phyloP scores from a whole-genome alignment of 2,329 filamentous ascomycete species.

The Claviceps africana region DNA sequence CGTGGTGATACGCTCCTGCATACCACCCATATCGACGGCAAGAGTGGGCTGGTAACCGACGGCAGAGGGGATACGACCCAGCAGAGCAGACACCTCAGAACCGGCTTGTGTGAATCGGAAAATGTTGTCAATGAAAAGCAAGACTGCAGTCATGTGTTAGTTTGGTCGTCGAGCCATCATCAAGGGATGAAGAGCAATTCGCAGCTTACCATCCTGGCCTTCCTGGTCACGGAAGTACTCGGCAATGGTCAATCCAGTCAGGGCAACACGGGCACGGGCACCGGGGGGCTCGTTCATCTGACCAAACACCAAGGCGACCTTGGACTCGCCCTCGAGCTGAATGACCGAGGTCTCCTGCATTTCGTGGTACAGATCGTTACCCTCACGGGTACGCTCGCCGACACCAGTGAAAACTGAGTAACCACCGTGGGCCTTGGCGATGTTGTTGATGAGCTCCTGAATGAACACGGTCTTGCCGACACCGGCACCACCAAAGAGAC shows the following conservation, averaged over 20 bases:
- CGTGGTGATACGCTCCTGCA: slow-evolving; percentile 99
- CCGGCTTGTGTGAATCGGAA: slow-evolving; percentile 99
- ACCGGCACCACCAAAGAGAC: slow-evolving; percentile 99
- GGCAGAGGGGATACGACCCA: slow-evolving; percentile 99
- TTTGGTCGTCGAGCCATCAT: not conserved
- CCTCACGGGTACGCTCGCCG: slow-evolving; percentile 99
- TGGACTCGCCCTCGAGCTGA: slow-evolving; percentile 96
- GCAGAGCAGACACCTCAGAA: slow-evolving; percentile 98
- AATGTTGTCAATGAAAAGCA: slow-evolving; percentile 99
- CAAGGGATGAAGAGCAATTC: not conserved
- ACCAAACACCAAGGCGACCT: slow-evolving; percentile 98
- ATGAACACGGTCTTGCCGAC: slow-evolving; percentile 99
- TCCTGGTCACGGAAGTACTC: slow-evolving; percentile 68
- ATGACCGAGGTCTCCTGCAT: slow-evolving; percentile 99
- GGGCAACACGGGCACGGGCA: slow-evolving; percentile 98
- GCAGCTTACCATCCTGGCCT: slow-evolving; percentile 68
- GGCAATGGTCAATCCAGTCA: slow-evolving; percentile 71
- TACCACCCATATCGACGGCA: slow-evolving; percentile 95
- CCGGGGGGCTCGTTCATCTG: slow-evolving; percentile 99
- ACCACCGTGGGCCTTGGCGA: slow-evolving; percentile 99
- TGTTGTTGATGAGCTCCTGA: slow-evolving; percentile 99
- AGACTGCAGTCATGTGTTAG: slow-evolving; percentile 39
- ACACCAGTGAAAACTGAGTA: slow-evolving; percentile 99
- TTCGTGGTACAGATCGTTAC: slow-evolving; percentile 99
- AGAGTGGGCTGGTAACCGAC: slow-evolving; percentile 99